Evolutionary conservation across 2,329 filamentous ascomycete species (phyloP), one percentile per base, ranked within the genome.

Genomic region (Colletotrichum cuscutae): DNA sequence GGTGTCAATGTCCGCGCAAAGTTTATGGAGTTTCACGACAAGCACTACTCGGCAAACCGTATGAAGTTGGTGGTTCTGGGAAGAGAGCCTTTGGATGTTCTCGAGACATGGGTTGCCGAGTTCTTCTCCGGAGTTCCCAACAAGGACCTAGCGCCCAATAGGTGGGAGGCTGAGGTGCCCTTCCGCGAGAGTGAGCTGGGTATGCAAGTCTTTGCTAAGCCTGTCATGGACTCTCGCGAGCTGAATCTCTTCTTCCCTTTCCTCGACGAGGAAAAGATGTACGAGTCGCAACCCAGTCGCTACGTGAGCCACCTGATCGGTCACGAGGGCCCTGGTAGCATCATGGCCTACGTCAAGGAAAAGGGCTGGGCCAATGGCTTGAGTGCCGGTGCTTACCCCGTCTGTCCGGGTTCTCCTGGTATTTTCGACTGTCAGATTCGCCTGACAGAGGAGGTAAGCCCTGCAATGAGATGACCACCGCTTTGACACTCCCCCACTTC

Each of bases 51-150:
- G 1, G 94, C 95, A 71, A 98, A 98, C 79, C 89, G 92, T 52
- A 98, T 98, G 94, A 98, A 97, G 86, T 86, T 98, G 62, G 95
- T 95, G 49, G 91, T 98, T 5, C 83, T 98, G 26, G 95, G 95
- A 1, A 89, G 93, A 63, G 95, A 98, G 81, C 87, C 91, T 6
- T 86, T 98, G 71, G 94, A 98, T 77, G 90, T 95, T 22, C 85
- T 98, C 68, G 93, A 98, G 81, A 86, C 89, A 67, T 98, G 95
- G 95, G 93, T 94, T 0, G 88, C 90, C 3, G 94, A 98, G 77
- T 86, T 97, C 72, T 98, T 98, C 81, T 92, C 94, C 0, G 89
- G 88, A 68, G 91, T 98, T 22, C 90, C 90, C 70, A 96, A 98
- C 85, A 96, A 98, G 84, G 86, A 95, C 76, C 86, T 98, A 19